phyloP scores from a whole-genome alignment of 257 asterid species.

The Primulina huaijiensis region DNA sequence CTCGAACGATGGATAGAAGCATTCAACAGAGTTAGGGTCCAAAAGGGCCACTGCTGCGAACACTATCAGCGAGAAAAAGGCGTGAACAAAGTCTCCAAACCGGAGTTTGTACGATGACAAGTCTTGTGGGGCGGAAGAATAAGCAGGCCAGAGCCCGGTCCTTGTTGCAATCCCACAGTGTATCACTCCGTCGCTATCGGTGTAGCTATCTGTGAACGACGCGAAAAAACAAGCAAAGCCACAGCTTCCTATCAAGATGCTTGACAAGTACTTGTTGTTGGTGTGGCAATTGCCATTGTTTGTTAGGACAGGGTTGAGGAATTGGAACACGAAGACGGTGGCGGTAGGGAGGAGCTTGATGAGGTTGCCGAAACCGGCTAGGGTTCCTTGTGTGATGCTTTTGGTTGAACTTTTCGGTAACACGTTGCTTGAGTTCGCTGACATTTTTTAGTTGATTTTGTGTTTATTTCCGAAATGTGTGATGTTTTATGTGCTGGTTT shows the following conservation, averaged over 20 bases:
- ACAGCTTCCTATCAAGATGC: conserved; percentile 38
- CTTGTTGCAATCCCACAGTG: conserved; percentile 65
- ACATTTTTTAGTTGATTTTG: conserved; percentile 28
- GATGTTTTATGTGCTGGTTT: not conserved
- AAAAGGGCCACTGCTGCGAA: conserved; percentile 57
- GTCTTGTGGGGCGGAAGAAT: conserved; percentile 28
- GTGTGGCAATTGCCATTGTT: conserved; percentile 67
- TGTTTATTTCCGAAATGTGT: not conserved
- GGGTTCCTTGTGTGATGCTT: conserved; percentile 36
- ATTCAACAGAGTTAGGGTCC: conserved; percentile 57
- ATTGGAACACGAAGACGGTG: conserved; percentile 57
- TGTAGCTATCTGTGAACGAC: conserved; percentile 76
- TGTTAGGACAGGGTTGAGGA: conserved; percentile 76
- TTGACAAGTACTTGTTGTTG: conserved; percentile 51
- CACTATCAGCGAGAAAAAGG: conserved; percentile 46
- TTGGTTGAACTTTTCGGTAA: conserved; percentile 11
- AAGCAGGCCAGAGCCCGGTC: conserved; percentile 70
- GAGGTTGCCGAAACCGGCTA: conserved; percentile 60
- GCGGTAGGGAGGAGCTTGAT: conserved; percentile 73
- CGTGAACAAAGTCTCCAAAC: conserved; percentile 67
- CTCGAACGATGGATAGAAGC: conserved; percentile 68
- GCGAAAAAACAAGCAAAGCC: conserved; percentile 64
- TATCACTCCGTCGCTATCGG: conserved; percentile 42
- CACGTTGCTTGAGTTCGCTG: conserved; percentile 25
- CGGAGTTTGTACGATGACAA: conserved; percentile 44